phyloP scores from a whole-genome alignment of 306 rosid genomes.

The Glycine soja region DNA sequence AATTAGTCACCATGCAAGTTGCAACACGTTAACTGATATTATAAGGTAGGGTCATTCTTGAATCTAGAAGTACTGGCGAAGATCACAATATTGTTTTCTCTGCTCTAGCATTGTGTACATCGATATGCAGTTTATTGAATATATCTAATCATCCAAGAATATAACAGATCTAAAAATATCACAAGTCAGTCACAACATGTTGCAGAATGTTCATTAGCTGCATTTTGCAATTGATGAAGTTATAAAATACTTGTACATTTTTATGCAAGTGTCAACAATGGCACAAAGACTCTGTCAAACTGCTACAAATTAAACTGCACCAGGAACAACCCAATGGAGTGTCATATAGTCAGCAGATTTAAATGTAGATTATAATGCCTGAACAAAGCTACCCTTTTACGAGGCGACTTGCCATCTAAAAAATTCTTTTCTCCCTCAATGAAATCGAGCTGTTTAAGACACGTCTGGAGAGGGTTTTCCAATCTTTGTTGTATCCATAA shows the following conservation, averaged over 20 bases:
- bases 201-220: slow-evolving; percentile 36
- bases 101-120: not conserved
- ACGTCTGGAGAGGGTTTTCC: slow-evolving; percentile 54
- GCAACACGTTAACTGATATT: not conserved
- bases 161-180: slow-evolving; percentile 12
- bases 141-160: not conserved
- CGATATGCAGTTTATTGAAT: not conserved
- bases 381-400: slow-evolving; percentile 20
- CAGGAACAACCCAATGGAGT: slow-evolving; percentile 33
- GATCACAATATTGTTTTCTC: slow-evolving; percentile 17
- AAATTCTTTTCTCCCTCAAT: slow-evolving; percentile 18
- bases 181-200: slow-evolving; percentile 9
- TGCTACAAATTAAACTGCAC: slow-evolving; percentile 34
- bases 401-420: slow-evolving; percentile 36
- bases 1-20: not conserved
- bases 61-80: not conserved
- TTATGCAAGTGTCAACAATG: slow-evolving; percentile 7
- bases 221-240: slow-evolving; percentile 41
- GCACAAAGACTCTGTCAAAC: slow-evolving; percentile 35
- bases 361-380: slow-evolving; percentile 31
- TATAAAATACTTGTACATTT: slow-evolving; percentile 42
- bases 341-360: slow-evolving; percentile 45
- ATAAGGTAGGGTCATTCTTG: not conserved
- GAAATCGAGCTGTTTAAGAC: slow-evolving; percentile 40
- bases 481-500: slow-evolving; percentile 52